phyloP scores from a whole-genome alignment of 768 basidiomycete species.

The Lactarius hatsudake region DNA sequence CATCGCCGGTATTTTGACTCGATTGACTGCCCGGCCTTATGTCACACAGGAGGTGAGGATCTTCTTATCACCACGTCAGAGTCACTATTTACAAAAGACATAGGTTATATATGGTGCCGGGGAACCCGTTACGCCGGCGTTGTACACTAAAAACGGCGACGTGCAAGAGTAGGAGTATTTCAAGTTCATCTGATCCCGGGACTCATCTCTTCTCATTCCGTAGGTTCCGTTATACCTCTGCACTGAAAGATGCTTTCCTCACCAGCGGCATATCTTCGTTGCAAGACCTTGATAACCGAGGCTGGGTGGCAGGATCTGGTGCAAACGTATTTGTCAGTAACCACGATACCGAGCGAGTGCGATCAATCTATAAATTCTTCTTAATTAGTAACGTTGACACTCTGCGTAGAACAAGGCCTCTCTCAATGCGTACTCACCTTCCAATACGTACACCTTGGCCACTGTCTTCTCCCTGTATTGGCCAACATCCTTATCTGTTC shows the following conservation, averaged over 20 bases:
- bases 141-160: constrained; percentile 58
- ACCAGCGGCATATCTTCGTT: constrained; percentile 50
- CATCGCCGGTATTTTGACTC: constrained; percentile 50
- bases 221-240: constrained; percentile 57
- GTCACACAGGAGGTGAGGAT: constrained; percentile 55
- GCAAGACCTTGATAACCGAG: constrained; percentile 49
- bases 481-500: not conserved
- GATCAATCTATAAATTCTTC: constrained; percentile 12
- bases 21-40: constrained; percentile 45
- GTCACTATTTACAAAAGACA: not conserved
- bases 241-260: constrained; percentile 51
- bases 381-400: not conserved
- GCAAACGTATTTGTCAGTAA: constrained; percentile 70
- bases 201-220: not conserved
- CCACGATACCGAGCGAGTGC: constrained; percentile 63
- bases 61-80: not conserved
- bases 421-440: constrained; percentile 56
- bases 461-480: constrained; percentile 55
- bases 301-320: constrained; percentile 51
- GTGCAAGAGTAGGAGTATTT: constrained; percentile 53
- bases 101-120: constrained; percentile 43
- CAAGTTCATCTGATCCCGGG: too few relatives aligned
- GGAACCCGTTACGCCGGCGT: constrained; percentile 51
- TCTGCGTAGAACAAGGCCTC: constrained; percentile 46
- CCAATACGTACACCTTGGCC: constrained; percentile 61